These are phyloP conservation scores for Pelagophyceae sp. DNA, from an alignment of 352 stramenopile genomes.

Conservation along the genomic window DNA sequence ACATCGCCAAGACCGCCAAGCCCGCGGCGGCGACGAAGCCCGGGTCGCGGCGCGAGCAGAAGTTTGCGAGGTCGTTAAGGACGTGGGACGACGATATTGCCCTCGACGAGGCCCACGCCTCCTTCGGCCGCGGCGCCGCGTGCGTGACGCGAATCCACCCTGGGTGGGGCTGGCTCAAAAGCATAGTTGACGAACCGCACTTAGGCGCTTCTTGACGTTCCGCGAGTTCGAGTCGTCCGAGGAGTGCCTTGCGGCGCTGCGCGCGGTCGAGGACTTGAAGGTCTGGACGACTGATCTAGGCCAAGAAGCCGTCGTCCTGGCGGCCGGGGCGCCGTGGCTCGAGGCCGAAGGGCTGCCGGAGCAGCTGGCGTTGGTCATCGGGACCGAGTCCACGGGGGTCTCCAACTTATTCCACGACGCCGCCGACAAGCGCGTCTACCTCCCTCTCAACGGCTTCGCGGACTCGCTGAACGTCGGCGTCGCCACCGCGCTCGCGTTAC, in stretches of 20 bases:
- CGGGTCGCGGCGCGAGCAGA: neutral
- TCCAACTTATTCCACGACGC: conserved; percentile 69
- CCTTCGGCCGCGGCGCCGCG: conserved; percentile 51
- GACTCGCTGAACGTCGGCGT: conserved; percentile 85
- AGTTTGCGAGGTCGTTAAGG: neutral
- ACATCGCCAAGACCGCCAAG: neutral
- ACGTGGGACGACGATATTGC: neutral
- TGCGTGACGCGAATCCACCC: no score
- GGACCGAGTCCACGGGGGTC: conserved; percentile 78
- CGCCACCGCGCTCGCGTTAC: conserved; percentile 75
- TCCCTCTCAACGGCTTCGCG: conserved; percentile 81
- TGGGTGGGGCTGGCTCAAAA: no score
- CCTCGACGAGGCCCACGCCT: conserved; percentile 15
- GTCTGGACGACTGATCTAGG: conserved; percentile 82
- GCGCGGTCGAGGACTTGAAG: conserved; percentile 44
- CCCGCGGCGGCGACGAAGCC: neutral
- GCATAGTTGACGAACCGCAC: no score
- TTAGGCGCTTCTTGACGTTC: conserved; percentile 74
- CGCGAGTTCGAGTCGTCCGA: conserved; percentile 67
- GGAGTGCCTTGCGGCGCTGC: conserved; percentile 61
- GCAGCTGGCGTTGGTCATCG: conserved; percentile 80
- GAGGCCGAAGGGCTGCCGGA: conserved; percentile 47
- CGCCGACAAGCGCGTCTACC: conserved; percentile 75
- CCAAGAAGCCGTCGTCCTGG: conserved; percentile 54
- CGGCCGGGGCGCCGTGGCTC: neutral